A percentile compares a stretch with the other conserved stretches of the same genome.
These are phyloP conservation scores for Cryptosporidium felis DNA, from an alignment of 169 alveolate species.

Conservation along the genomic window DNA sequence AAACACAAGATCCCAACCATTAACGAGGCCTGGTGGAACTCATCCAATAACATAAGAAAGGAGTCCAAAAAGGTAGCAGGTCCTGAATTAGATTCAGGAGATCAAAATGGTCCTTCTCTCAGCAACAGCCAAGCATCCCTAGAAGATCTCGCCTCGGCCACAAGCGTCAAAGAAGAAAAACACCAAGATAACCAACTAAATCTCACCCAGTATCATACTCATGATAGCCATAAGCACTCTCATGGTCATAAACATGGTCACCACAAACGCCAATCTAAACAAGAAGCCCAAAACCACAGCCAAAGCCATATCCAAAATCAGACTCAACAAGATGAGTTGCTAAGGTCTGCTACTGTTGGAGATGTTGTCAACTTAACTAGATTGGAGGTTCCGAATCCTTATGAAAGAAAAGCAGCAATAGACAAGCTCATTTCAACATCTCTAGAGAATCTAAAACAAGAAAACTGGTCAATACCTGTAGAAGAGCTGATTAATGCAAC, in stretches of 20 bases:
- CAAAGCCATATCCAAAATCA: not conserved
- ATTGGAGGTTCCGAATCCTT: slow-evolving; percentile 50
- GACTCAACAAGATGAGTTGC: not conserved
- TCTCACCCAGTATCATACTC: no score
- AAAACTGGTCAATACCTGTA: slow-evolving; percentile 68
- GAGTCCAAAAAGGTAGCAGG: not conserved
- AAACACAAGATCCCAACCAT: slow-evolving; percentile 46
- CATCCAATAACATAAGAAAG: slow-evolving; percentile 28
- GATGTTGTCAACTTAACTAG: slow-evolving; percentile 29
- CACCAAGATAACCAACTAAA: no score
- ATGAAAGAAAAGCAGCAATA: slow-evolving; percentile 27
- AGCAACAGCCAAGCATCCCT: no score
- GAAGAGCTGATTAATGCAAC: slow-evolving; percentile 62
- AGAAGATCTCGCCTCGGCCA: no score
- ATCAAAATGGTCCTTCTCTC: no score
- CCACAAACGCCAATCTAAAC: not conserved
- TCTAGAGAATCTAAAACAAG: slow-evolving; percentile 19
- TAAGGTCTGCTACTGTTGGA: slow-evolving; percentile 21
- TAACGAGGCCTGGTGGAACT: slow-evolving; percentile 70
- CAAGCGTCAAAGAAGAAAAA: no score
- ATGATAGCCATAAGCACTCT: no score
- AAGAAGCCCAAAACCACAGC: not conserved
- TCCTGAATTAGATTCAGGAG: not conserved
- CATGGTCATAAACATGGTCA: not conserved
- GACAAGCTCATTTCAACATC: slow-evolving; percentile 39